Base-by-base conservation (phyloP, 495 filamentous ascomycete species). In the Annulohypoxylon stygium region DNA sequence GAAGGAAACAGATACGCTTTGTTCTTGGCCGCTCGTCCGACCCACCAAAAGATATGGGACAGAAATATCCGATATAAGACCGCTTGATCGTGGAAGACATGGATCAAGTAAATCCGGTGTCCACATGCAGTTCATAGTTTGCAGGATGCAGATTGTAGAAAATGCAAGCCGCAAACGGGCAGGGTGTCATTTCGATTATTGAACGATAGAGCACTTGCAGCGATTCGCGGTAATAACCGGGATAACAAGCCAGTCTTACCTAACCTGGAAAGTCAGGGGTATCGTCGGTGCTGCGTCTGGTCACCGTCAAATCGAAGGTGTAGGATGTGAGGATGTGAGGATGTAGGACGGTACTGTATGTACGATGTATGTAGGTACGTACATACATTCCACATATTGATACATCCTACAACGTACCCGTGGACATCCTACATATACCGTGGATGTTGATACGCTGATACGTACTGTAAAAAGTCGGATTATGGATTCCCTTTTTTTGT, bases 11-110 rank as follows among this genome's bases (percentile, higher is more conserved):
- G 63, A 64, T 67, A 65, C 47, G 67, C 34, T 74, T 64, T 39
- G 48, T 14, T 11, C 39, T 43, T 43, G 67, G 72, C 72, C 72
- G 63, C 65, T 75, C 67, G 60, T 48, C 72, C 72, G 72, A 16
- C 59, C 63, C 47, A 61, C 48, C 59, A 45, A 67, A 16, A 71
- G 53, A 67, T 69, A 65, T 55, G 26, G 47, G 5, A 18, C 18
- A 47, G 45, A 54, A 45, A 61, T 66, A 58, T 75, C 72, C 64
- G 64, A 71, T 67, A 64, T 75, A 70, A 68, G 53, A 68, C 65
- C 64, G 65, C 48, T 51, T 43, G 50, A 50, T 65, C 61, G 48
- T 61, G 39, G 37, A 57, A 57, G 53, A 36, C 63, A 69, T 68
- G 54, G 53, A 60, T 64, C n/a, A 50, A 50, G 18, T 11, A 23